phyloP scores from a whole-genome alignment of 306 rosid genomes.

The Erythrophleum fordii region DNA sequence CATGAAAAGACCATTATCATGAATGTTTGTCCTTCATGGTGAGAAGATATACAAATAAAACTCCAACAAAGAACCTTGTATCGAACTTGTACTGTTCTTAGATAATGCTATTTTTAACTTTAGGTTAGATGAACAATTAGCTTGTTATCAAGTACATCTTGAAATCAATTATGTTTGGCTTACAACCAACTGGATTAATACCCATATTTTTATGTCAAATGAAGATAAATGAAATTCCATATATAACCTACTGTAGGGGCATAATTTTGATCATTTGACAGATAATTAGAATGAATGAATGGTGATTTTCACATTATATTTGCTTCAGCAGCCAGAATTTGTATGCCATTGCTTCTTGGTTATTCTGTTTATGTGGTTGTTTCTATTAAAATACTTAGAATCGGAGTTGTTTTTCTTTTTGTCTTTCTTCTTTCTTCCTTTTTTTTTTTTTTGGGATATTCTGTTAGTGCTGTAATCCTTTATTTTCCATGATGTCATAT shows the following conservation, averaged over 20 bases:
- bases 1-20: neutral
- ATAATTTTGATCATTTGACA: constrained; percentile 1
- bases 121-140: neutral
- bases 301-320: neutral
- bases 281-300: neutral
- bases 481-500: too few species aligned
- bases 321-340: constrained; percentile 1
- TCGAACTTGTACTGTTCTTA: neutral
- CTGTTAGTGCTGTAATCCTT: too few species aligned
- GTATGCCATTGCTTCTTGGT: neutral
- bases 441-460: too few species aligned
- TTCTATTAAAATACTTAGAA: neutral
- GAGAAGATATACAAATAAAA: neutral
- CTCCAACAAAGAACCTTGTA: neutral
- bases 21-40: neutral
- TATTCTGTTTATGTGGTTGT: neutral
- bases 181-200: neutral
- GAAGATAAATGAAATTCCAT: neutral
- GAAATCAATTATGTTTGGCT: constrained; percentile 1
- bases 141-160: constrained; percentile 4
- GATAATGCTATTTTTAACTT: neutral
- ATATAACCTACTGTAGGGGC: neutral
- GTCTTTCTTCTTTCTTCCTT: too few species aligned
- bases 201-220: neutral
- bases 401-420: neutral